A percentile compares a stretch with the other conserved stretches of the same genome.
phyloP scores from a whole-genome alignment of 1,284 basidiomycete species.

The Austroboletus rostrupii region DNA sequence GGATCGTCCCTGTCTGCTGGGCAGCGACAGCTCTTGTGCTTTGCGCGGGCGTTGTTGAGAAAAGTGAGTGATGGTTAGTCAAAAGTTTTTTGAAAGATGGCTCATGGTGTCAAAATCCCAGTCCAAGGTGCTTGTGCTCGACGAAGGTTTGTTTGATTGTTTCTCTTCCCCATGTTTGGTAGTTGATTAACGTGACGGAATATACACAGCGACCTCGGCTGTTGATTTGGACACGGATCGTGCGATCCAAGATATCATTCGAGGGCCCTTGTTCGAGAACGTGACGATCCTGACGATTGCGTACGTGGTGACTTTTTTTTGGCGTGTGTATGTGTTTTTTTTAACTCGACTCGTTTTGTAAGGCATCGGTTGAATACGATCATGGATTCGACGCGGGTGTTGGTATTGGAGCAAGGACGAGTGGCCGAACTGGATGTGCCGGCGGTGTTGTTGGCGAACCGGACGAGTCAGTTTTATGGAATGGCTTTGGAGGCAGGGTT shows the following conservation, averaged over 20 bases:
- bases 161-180: neutral
- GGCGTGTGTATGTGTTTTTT: neutral
- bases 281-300: constrained; percentile 86
- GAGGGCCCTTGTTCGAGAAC: constrained; percentile 61
- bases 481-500: constrained; percentile 32
- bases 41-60: constrained; percentile 73
- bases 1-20: constrained; percentile 82
- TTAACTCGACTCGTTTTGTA: neutral
- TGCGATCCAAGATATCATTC: constrained; percentile 79
- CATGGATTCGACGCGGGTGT: constrained; percentile 78
- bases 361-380: constrained; percentile 91
- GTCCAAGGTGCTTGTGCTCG: constrained; percentile 85
- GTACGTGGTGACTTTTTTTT: constrained; percentile 38
- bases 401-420: constrained; percentile 79
- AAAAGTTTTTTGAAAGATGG: neutral
- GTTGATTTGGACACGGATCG: constrained; percentile 90
- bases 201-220: constrained; percentile 61
- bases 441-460: constrained; percentile 20
- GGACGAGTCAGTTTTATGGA: constrained; percentile 22
- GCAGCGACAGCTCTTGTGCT: constrained; percentile 82
- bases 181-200: neutral
- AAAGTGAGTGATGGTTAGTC: constrained; percentile 40
- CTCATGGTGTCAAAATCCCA: constrained; percentile 19
- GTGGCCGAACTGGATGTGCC: constrained; percentile 35
- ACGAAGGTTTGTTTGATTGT: constrained; percentile 60